Base-by-base conservation (phyloP, 148 eudicot genomes). In the Linanthus parryae region DNA sequence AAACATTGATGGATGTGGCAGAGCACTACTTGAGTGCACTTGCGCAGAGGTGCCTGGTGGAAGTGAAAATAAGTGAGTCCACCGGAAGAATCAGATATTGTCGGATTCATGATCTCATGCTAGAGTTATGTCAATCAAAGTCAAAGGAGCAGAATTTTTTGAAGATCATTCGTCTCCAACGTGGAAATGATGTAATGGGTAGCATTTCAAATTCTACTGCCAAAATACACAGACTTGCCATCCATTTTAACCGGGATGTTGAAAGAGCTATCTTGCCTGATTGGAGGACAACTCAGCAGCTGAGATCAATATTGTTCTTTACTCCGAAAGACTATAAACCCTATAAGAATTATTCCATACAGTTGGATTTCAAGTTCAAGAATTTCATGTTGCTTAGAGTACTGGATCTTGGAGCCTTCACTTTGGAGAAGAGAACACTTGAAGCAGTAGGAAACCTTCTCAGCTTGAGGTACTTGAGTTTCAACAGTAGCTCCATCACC, bases 31-130 rank as follows among this genome's bases (percentile, higher is more conserved):
- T 74, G 59, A 24, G 44, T 16, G 74, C 69, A 49, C 48, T 69
- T 24, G 71, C 35, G 12, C 41, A 69, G 5, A 59, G 74, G 53
- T 44, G 61, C 44, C 16, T 74, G 60, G 71, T 74, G 37, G 27
- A 11, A 2, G 2, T 48, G 54, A 9, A 15, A 27, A 2, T 1
- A 0, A 53, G 59, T 20, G 50, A 33, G 56, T 49, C 58, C 17
- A 62, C n/a, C 14, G 22, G 0, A 25, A 7, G 15, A 22, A 28
- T 36, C 2, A 24, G 46, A 43, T 43, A 44, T 0, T 67, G 64
- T 27, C 44, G 64, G 0, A 48, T 71, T 20, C 76, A 71, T 35
- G 70, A 56, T 25, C 27, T 59, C 4, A 50, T 71, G 42, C 27
- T 61, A 27, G 60, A 67, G 0, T 21, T 63, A 10, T 67, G 73